Percentiles rank a stretch among this genome's conserved stretches.
These are phyloP conservation scores for Lomentospora prolificans DNA, from an alignment of 2,329 filamentous ascomycete species.

Conservation along the genomic window DNA sequence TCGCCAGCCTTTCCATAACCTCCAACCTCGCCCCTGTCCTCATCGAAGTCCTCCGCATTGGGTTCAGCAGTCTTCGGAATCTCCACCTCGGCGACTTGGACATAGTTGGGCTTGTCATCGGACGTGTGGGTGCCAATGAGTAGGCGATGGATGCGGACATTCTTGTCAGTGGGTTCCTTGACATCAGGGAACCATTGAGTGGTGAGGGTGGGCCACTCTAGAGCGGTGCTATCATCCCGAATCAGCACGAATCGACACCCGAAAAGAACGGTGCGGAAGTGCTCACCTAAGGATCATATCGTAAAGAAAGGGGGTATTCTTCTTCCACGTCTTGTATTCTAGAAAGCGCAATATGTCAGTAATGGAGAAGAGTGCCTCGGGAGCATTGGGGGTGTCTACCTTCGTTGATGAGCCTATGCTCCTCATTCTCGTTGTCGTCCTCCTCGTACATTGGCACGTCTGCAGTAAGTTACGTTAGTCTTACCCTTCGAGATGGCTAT, in stretches of 20 bases:
- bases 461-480: slow-evolving; percentile 16
- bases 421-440: slow-evolving; percentile 58
- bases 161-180: slow-evolving; percentile 77
- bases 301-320: slow-evolving; percentile 96
- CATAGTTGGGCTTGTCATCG: slow-evolving; percentile 73
- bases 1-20: slow-evolving; percentile 73
- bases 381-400: slow-evolving; percentile 36
- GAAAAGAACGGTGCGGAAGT: slow-evolving; percentile 3
- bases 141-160: slow-evolving; percentile 77
- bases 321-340: slow-evolving; percentile 99
- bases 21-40: slow-evolving; percentile 85
- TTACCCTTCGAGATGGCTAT: too few relatives aligned
- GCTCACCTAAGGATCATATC: slow-evolving; percentile 81
- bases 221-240: slow-evolving; percentile 53
- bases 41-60: slow-evolving; percentile 78
- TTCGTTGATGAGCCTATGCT: slow-evolving; percentile 91
- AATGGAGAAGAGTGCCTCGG: neutral
- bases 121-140: slow-evolving; percentile 93
- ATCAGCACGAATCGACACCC: neutral
- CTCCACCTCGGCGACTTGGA: slow-evolving; percentile 90
- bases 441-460: slow-evolving; percentile 42
- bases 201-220: slow-evolving; percentile 95
- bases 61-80: slow-evolving; percentile 70
- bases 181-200: slow-evolving; percentile 98
- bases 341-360: slow-evolving; percentile 5